These are phyloP conservation scores for Dorcoceras hygrometricum DNA, from an alignment of 257 asterid genomes.

Conservation along the genomic window DNA sequence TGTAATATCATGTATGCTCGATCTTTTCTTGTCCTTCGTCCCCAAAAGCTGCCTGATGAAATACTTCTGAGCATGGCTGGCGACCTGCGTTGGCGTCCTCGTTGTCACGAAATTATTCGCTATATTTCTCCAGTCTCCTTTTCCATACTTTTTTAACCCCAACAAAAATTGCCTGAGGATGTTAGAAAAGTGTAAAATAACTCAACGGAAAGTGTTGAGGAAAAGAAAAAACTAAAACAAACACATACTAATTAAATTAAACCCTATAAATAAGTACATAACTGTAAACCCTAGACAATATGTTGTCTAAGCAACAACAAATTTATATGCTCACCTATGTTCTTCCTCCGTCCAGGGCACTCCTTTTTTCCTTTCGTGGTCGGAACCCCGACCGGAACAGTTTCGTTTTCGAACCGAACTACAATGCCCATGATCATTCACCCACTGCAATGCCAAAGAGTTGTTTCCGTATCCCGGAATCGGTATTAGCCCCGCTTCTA, in stretches of 20 bases:
- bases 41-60: slow-evolving; percentile 46
- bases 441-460: slow-evolving; percentile 40
- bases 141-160: slow-evolving; percentile 50
- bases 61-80: slow-evolving; percentile 57
- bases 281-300: background rate
- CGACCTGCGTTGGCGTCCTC: slow-evolving; percentile 52
- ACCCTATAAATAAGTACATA: background rate
- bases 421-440: slow-evolving; percentile 22
- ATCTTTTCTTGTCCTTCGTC: slow-evolving; percentile 48
- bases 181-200: slow-evolving; percentile 7
- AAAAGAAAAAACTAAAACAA: too few relatives aligned
- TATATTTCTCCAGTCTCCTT: slow-evolving; percentile 54
- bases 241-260: too few relatives aligned
- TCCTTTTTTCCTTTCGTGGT: slow-evolving; percentile 48
- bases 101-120: slow-evolving; percentile 44
- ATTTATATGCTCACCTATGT: slow-evolving; percentile 31
- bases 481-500: slow-evolving; percentile 46
- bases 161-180: slow-evolving; percentile 40
- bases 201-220: too few relatives aligned
- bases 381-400: slow-evolving; percentile 28
- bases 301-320: background rate
- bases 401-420: slow-evolving; percentile 30
- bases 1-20: slow-evolving; percentile 52
- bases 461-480: slow-evolving; percentile 30
- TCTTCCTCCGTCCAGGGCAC: slow-evolving; percentile 57